Evolutionary conservation across 1,284 basidiomycete species (phyloP).

Genomic region (Fomitopsis schrenkii): DNA sequence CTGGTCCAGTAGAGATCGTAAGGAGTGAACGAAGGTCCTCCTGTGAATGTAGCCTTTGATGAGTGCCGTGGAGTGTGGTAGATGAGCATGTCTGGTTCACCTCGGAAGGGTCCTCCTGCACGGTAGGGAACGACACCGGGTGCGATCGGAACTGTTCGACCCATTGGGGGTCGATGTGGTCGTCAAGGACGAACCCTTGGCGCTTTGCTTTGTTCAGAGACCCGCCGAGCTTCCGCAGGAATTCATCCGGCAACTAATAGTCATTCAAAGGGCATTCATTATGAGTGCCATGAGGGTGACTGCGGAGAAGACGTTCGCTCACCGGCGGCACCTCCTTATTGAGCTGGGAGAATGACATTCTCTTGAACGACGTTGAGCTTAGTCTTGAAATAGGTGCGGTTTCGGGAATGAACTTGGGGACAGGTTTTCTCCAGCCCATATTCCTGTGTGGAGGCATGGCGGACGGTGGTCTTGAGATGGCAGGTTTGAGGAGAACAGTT

Average conservation of each 20-base stretch:
- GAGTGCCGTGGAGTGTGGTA: neutral
- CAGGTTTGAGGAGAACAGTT: neutral
- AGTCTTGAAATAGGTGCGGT: slow-evolving; percentile 42
- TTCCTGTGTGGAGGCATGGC: slow-evolving; percentile 17
- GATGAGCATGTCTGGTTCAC: neutral
- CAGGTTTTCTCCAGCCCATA: slow-evolving; percentile 65
- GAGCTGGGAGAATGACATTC: slow-evolving; percentile 25
- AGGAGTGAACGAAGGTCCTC: neutral
- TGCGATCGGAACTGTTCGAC: neutral
- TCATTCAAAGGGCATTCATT: slow-evolving; percentile 12
- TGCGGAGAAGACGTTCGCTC: slow-evolving; percentile 15
- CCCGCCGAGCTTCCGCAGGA: slow-evolving; percentile 42
- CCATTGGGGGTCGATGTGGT: neutral
- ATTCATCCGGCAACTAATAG: slow-evolving; percentile 46
- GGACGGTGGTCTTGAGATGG: neutral
- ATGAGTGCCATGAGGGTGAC: neutral
- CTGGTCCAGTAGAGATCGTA: neutral
- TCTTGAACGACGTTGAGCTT: slow-evolving; percentile 23
- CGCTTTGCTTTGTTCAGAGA: slow-evolving; percentile 29
- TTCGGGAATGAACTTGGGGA: slow-evolving; percentile 58
- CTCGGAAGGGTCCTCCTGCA: neutral
- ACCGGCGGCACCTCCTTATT: slow-evolving; percentile 43
- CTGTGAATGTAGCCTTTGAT: neutral
- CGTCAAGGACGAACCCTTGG: slow-evolving; percentile 14
- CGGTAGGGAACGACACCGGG: neutral